Base-by-base conservation (phyloP, 176 grass and related monocot genomes). In the Alopecurus myosuroides region DNA sequence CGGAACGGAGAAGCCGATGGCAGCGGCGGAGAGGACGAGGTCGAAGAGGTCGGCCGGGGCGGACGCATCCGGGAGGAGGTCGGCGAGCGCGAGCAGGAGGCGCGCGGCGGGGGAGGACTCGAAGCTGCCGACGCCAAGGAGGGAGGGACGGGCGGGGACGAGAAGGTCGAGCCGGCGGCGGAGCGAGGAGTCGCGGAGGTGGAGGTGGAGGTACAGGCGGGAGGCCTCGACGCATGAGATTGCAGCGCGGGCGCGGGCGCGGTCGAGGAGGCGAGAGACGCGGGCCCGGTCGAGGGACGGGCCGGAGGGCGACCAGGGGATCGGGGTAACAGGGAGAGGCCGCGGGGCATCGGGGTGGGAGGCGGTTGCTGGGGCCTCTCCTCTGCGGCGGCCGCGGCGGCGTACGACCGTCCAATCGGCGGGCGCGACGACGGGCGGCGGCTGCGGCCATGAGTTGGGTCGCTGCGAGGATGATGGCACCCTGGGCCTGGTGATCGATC, bases 71-170 rank as follows among this genome's bases (percentile, higher is more conserved):
- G 74, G 55, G 10, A 94, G 71, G 79, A 97, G 87, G 7, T 61
- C 77, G 14, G 91, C 82, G 41, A 97, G 85, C 5, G 88, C 88
- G 34, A 97, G 86, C 88, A 94, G 88, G 82, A 97, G 83, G 57
- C 89, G 79, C 17, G 92, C 83, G 22, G 80, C 71, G 9, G 60
- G 90, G 78, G 86, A 94, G 35, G 65, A 88, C 19, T 93, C 90
- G 79, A 98, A 88, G 91, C 92, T 93, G 17, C 95, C 90, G 49
- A 98, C 86, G 39, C 95, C 92, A 35, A 94, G 88, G 52, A 98
- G 75, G 42, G 57, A 83, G 13, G 87, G 61, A n/a, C 74, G 77
- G 34, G 77, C 7, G 30, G 57, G 82, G 22, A 15, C 64, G 60
- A 86, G 78, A 28, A 63, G 17, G 6, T 30, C 30, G 77, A 88